Base-by-base conservation (phyloP, 2,329 filamentous ascomycete species). In the Fusarium aywerte region DNA sequence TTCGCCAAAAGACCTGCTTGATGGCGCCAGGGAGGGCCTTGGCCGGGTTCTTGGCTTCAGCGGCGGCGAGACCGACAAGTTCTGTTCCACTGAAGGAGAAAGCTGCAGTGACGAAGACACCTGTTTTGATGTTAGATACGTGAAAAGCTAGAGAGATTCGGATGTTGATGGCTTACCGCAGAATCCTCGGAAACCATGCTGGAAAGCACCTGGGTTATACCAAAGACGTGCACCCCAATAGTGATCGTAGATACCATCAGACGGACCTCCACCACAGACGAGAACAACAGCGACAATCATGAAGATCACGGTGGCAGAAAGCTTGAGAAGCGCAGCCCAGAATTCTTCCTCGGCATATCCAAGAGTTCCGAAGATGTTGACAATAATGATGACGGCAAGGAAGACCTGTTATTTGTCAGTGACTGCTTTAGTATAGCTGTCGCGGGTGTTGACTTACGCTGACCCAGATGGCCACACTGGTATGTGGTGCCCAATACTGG, bases 1-100 rank as follows among this genome's bases (percentile, higher is more conserved):
- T 86, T 68, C 84, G 83, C 84, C 84, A 86, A 59, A 86, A 86
- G 31, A 86, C 92, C 75, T 96, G 93, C 80, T 96, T 96, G 72
- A 95, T 89, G 7, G 93, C 93, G 3, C 88, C 89, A 0, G 93
- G 93, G 2, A 97, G 84, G 0, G 90, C 87, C 74, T 91, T 89
- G 57, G 87, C 84, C 0, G 91, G 91, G 73, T 92, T 92, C 11
- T 80, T 78, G 0, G 90, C 87, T 77, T 93, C 91, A 8, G 90
- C 90, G 1, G 90, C 90, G 4, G 90, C 89, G 4, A 93, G 83
- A 69, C 90, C 90, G n/a, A 92, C 90, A 3, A 92, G 81, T 74
- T 92, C 90, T 0, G 90, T 92, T 15, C 90, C 90, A 16, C 87
- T 86, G 74, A 92, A 93, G 21, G 90, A 81, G 72, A 92, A 92